Conservation (phyloP, 768 basidiomycete species). For the Leccinum rimulosum region DNA sequence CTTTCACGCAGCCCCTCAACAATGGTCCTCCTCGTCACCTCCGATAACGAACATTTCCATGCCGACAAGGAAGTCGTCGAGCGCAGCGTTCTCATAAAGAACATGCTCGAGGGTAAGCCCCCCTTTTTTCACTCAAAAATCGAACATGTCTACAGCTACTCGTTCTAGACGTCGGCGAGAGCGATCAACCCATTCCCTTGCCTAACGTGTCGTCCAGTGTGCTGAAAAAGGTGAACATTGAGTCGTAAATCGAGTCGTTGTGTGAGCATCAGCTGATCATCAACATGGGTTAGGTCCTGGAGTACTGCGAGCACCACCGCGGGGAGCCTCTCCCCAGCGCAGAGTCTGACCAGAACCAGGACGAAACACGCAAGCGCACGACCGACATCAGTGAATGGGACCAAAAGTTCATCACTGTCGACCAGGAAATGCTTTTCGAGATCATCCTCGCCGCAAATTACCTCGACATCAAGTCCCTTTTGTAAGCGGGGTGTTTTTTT, state of each 20-base stretch:
- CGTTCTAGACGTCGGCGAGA: slow-evolving; percentile 83
- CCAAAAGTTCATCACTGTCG: slow-evolving; percentile 96
- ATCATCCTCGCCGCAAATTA: slow-evolving; percentile 99
- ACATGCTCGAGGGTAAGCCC: slow-evolving; percentile 94
- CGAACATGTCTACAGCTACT: not conserved
- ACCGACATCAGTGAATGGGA: slow-evolving; percentile 99
- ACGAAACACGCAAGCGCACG: slow-evolving; percentile 96
- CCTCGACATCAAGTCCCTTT: slow-evolving; percentile 97
- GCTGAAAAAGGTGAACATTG: slow-evolving; percentile 73
- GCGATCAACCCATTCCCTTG: slow-evolving; percentile 89
- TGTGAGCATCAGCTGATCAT: slow-evolving; percentile 4
- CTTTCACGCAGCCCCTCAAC: slow-evolving; percentile 11
- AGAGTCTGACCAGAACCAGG: slow-evolving; percentile 77
- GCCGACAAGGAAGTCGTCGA: slow-evolving; percentile 95
- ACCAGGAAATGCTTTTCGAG: slow-evolving; percentile 99
- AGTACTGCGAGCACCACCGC: slow-evolving; percentile 99
- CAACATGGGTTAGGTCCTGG: slow-evolving; percentile 68
- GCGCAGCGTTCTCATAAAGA: slow-evolving; percentile 95
- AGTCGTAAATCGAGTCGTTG: slow-evolving; percentile 1
- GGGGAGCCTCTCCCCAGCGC: slow-evolving; percentile 92
- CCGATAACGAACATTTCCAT: slow-evolving; percentile 92
- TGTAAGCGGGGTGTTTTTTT: slow-evolving; percentile 53
- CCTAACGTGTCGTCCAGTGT: slow-evolving; percentile 94
- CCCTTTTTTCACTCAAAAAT: not conserved
- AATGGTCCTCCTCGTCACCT: slow-evolving; percentile 88